Base-by-base conservation (phyloP, 2,329 filamentous ascomycete genomes). In the Zasmidium cellare region DNA sequence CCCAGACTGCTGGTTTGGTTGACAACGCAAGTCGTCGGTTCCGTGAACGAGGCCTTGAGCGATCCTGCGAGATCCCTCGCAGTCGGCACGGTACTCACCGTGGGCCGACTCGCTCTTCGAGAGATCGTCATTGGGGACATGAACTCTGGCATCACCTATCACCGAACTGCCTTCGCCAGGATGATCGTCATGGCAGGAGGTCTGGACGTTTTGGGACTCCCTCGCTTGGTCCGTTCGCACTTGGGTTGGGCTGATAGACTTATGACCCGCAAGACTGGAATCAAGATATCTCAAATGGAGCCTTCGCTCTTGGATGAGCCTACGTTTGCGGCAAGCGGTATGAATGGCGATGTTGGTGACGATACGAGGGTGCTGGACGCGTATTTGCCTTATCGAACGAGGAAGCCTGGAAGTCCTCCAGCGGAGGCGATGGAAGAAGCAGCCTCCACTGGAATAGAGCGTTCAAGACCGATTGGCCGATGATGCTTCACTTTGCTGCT, bases 141-240 rank as follows among this genome's bases (percentile, higher is more conserved):
- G 16, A 45, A 48, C 6, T 51, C 54, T 31, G 60, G 57, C 16
- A 53, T 51, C 20, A 44, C 35, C 11, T 51, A 60, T 18, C 60
- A 62, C 53, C 45, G 60, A 11, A 57, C 60, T 24, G 60, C 60
- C 3, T 56, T 51, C 25, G 57, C 55, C n/a, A 60, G 55, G 41
- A 60, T 62, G 54, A 45, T 62, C 3, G 35, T 41, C n/a, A 41
- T 61, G 59, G 56, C 53, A 19, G 59, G 59, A 14, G 59, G 59
- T 16, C 38, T 59, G 20, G 57, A 59, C 19, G 49, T 38, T 16
- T 25, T 57, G 2, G 46, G 46, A 1, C 28, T 55, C 12, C 53
- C 53, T 14, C 11, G 25, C 3, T 20, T 55, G 1, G 46, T 49
- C 18, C 25, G 46, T 3, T 49, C 28, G 6, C 53, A 55, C 18